Evolutionary conservation across 1,284 basidiomycete species (phyloP), one percentile per base, ranked within the genome.

Genomic region (Thecaphora thlaspeos): DNA sequence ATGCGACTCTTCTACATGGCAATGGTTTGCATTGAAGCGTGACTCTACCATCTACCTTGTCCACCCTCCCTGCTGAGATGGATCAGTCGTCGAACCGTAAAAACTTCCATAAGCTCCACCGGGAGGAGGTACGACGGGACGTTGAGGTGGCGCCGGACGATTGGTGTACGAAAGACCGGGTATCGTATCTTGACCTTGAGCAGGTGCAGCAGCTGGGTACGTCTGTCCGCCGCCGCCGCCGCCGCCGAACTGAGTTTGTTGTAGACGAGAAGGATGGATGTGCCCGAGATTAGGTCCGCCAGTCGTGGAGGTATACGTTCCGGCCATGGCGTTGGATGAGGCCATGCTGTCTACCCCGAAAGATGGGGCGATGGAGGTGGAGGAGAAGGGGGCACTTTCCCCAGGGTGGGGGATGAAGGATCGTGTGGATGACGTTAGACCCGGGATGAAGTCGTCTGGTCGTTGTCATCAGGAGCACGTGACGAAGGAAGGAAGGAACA

Each of bases 101-200:
- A 65, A 51, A 0, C 49, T 36, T 36, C 62, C 57, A 41, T 65
- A 65, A 2, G 57, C 37, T 4, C 62, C 62, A 12, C 62, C 62
- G 4, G 61, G 61, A 51, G 2, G 22, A 4, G 40, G 43, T 15
- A 28, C 32, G 23, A 43, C 47, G 19, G 43, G 57, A 7, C 41
- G 46, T 30, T 24, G 41, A 12, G 34, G 44, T 15, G 36, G 53
- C 11, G 42, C 15, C 17, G 43, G 45, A 52, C 53, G 55, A 17
- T 49, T 17, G 10, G 21, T 23, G 22, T 7, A 43, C 52, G 24
- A 46, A 46, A 26, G 38, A 45, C 34, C 39, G 40, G 4, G 42
- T 8, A 14, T 14, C 10, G 0, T 48, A 26, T 41, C 60, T 53
- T 61, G 47, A 51, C n/a, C n/a, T n/a, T n/a, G 55, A 3, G 41